Conservation (phyloP, 345 rosid genomes). For the Rhizophora apiculata region DNA sequence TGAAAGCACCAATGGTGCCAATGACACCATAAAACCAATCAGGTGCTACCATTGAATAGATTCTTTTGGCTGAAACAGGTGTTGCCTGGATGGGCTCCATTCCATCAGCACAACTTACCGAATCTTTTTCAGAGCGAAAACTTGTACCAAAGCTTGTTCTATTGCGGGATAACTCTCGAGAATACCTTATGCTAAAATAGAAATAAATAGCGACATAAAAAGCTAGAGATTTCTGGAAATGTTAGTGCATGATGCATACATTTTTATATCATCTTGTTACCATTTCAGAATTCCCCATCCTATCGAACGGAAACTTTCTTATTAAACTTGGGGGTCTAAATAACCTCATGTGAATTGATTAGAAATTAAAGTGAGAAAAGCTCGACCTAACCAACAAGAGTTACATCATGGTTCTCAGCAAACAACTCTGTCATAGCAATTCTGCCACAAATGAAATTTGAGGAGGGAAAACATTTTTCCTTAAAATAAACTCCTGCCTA, state of each 20-base stretch:
- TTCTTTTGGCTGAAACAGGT: slow-evolving; percentile 50
- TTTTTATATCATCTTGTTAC: too few relatives aligned
- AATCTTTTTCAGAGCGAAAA: slow-evolving; percentile 82
- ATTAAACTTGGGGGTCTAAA: too few relatives aligned
- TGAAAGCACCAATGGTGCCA: slow-evolving; percentile 66
- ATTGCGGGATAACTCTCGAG: slow-evolving; percentile 64
- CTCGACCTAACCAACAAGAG: too few relatives aligned
- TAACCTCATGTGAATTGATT: too few relatives aligned
- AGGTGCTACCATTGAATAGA: slow-evolving; percentile 77
- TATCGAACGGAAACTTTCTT: too few relatives aligned
- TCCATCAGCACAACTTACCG: slow-evolving; percentile 45
- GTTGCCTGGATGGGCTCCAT: slow-evolving; percentile 35
- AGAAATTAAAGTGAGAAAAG: too few relatives aligned
- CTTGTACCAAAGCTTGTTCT: slow-evolving; percentile 66
- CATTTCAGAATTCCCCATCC: too few relatives aligned
- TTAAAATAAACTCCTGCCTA: too few relatives aligned
- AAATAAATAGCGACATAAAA: neutral
- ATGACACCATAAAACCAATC: slow-evolving; percentile 80
- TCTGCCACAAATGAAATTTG: too few relatives aligned
- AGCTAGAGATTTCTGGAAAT: neutral
- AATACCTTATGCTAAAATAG: slow-evolving; percentile 44
- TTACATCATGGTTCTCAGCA: too few relatives aligned
- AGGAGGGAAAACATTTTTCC: too few relatives aligned
- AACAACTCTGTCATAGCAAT: too few relatives aligned
- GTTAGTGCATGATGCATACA: neutral